phyloP scores from a whole-genome alignment of 208 protist species.

The Porcisia hertigi region DNA sequence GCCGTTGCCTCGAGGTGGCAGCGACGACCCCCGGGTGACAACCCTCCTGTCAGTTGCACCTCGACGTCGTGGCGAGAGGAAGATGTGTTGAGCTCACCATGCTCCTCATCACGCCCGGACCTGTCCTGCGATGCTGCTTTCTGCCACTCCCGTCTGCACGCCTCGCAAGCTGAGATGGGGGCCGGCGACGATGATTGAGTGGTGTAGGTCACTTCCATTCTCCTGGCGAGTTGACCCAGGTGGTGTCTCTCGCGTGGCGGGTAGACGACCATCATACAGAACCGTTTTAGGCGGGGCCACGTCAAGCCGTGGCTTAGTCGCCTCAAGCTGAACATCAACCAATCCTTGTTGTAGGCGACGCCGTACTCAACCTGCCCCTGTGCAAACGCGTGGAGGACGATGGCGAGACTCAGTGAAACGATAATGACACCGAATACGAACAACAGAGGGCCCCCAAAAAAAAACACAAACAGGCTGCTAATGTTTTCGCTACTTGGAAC shows the following conservation, averaged over 20 bases:
- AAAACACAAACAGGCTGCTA: slow-evolving; percentile 1
- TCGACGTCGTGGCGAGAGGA: neutral
- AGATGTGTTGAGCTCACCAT: neutral
- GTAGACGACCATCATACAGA: neutral
- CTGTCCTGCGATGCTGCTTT: too few relatives aligned
- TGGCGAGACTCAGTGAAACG: neutral
- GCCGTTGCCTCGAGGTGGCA: too few relatives aligned
- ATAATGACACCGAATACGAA: neutral
- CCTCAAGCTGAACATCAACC: neutral
- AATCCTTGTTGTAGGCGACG: neutral
- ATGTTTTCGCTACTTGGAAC: neutral
- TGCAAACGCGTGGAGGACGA: slow-evolving; percentile 2
- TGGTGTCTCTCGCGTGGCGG: neutral
- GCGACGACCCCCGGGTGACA: too few relatives aligned
- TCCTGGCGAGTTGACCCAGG: too few relatives aligned
- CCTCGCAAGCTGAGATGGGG: too few relatives aligned
- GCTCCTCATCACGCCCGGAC: too few relatives aligned
- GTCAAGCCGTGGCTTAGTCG: neutral
- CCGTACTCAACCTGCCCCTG: neutral
- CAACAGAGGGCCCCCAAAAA: slow-evolving; percentile 12
- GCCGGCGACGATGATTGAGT: too few relatives aligned
- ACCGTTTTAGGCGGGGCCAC: neutral
- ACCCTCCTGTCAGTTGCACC: too few relatives aligned
- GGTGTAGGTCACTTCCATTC: too few relatives aligned
- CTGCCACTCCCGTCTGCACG: too few relatives aligned